Base-by-base conservation (phyloP, 1,139 yeast species). In the Pichia inconspicua region DNA sequence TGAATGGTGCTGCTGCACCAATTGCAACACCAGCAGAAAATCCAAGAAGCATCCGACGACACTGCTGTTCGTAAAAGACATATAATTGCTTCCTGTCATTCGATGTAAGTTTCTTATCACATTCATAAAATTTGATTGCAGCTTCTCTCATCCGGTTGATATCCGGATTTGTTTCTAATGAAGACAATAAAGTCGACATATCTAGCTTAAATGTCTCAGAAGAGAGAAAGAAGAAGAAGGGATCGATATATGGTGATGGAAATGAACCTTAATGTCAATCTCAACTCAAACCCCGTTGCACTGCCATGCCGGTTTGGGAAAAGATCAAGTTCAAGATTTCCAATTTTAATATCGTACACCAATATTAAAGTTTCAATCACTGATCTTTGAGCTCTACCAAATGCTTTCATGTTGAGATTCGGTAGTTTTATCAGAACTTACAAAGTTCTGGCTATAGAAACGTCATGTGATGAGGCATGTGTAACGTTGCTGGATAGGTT, bases 391-490 rank as follows among this genome's bases (percentile, higher is more conserved):
- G n/a, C n/a, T n/a, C n/a, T n/a, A n/a, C n/a, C n/a, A n/a, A n/a
- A n/a, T n/a, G n/a, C n/a, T n/a, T n/a, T 11, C 27, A 37, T 37
- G 40, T 12, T 37, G n/a, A 37, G 15, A 12, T 15, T 36, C 17
- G 15, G 15, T 25, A 28, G 8, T 6, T 9, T 34, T n/a, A 28
- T 25, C 17, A 27, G 47, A 22, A 14, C 25, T 4, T 89, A 88
- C 65, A 74, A 73, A 44, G 94, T 89, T 0, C 68, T 92, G 27
- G 94, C 97, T 0, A 78, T 92, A 17, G 98, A 92, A 61, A 81
- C 96, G 0, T 88, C 97, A 0, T 94, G 99, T 62, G 99, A 92
- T 62, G 99, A 92, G 64, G 78, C 96, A 0, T 89, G 97, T 56
- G 89, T 89, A 2, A 86, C 96, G 0, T 67, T 92, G 17, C 65